Base-by-base conservation (phyloP, 177 flowering plant genomes). In the Vitis hybrid region DNA sequence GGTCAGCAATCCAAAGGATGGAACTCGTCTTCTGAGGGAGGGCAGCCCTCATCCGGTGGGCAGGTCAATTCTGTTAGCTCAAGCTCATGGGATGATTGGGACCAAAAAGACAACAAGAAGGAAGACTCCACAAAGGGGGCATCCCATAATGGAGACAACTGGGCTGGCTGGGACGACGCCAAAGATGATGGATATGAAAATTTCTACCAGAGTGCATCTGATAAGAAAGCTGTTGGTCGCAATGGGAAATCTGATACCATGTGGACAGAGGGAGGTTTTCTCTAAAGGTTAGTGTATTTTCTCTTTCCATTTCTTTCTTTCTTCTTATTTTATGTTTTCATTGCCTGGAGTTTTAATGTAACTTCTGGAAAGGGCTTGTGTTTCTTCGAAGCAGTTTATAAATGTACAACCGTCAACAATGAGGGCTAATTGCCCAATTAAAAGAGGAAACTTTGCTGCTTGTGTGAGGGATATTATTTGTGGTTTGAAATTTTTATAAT, bases 31-130 rank as follows among this genome's bases (percentile, higher is more conserved):
- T 67, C 86, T 67, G 79, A 77, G 40, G 82, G 77, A 49, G 83
- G 67, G 49, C 79, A 82, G 18, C 64, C 88, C 11, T 80, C 93
- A 49, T 75, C 83, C 1, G 60, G 62, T 65, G 69, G 77, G 50
- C 60, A 85, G 30, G 6, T 62, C 35, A 84, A 77, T 71, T 80
- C 85, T 72, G 74, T 78, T 40, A 70, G 66, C 69, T 83, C 87
- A 3, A 78, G 76, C 68, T 87, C 94, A 65, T 93, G 98, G 99
- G 97, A 91, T 75, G 96, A 91, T 62, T 95, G 98, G 98, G 94
- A 85, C 72, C 51, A 46, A 6, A 88, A 79, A 69, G 93, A 83
- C 67, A 71, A 35, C 21, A 76, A 68, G 58, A 84, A 88, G 70
- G 84, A 84, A 60, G 79, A 76, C 3, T 27, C 84, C 1, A 35